Evolutionary conservation across 495 filamentous ascomycete species (phyloP).

Genomic region (Penicillium silybi): DNA sequence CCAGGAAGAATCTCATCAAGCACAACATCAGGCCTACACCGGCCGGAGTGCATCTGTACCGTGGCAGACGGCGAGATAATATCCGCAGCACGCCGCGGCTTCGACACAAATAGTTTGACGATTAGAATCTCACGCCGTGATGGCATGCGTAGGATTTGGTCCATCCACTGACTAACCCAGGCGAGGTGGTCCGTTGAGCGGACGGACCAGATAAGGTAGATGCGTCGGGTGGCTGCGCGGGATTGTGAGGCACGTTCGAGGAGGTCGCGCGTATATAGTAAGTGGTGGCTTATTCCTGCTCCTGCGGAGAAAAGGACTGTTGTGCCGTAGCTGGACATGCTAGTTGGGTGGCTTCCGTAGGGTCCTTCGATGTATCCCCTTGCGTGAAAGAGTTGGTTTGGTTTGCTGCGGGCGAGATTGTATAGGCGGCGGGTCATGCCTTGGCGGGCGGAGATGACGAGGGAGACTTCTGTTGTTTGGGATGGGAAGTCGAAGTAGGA

Average conservation of each 20-base stretch:
- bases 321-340: conserved; percentile 75
- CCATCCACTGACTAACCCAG: conserved; percentile 97
- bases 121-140: conserved; percentile 74
- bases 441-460: conserved; percentile 72
- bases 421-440: conserved; percentile 80
- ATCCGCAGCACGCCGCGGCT: conserved; percentile 57
- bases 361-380: conserved; percentile 75
- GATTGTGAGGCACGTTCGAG: conserved; percentile 63
- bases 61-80: conserved; percentile 76
- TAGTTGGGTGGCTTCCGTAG: conserved; percentile 65
- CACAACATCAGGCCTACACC: conserved; percentile 54
- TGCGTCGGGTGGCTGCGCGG: conserved; percentile 69
- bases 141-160: conserved; percentile 81
- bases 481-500: conserved; percentile 16
- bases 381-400: conserved; percentile 56
- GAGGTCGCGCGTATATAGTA: conserved; percentile 72
- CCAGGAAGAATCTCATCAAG: conserved; percentile 73
- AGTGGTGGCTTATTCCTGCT: conserved; percentile 84
- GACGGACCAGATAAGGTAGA: conserved; percentile 88
- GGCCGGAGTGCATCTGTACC: conserved; percentile 85
- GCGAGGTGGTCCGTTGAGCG: conserved; percentile 83
- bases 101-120: conserved; percentile 85
- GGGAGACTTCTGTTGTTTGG: conserved; percentile 60
- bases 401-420: conserved; percentile 57
- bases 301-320: conserved; percentile 83